Evolutionary conservation across 2,329 filamentous ascomycete genomes (phyloP).

Genomic region (Cadophora sp.): DNA sequence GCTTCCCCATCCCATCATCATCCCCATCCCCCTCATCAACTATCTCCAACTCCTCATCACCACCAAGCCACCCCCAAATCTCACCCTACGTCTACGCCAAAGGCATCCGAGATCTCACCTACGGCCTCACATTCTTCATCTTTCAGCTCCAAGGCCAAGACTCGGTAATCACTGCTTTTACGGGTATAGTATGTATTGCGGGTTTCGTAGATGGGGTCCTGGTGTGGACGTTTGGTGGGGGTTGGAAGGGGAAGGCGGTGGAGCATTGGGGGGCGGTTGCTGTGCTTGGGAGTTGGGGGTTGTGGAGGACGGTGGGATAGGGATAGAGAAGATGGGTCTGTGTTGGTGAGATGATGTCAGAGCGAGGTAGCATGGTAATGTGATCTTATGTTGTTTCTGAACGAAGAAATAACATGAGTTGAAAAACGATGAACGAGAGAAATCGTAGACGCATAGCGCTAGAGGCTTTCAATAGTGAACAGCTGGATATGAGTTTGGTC

Average conservation of each 20-base stretch:
- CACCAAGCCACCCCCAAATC: neutral
- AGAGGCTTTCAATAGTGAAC: too few relatives aligned
- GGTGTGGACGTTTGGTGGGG: neutral
- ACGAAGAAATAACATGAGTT: too few relatives aligned
- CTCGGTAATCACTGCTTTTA: neutral
- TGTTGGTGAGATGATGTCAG: neutral
- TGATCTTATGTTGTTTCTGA: too few relatives aligned
- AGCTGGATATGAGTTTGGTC: too few relatives aligned
- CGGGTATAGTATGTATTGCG: neutral
- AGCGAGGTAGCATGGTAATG: too few relatives aligned
- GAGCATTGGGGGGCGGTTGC: neutral
- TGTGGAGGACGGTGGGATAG: neutral
- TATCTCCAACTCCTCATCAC: neutral
- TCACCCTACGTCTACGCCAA: neutral
- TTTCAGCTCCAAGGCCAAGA: neutral
- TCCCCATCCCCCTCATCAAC: neutral
- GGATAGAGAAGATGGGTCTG: neutral
- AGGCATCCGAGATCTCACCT: neutral
- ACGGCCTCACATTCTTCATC: neutral
- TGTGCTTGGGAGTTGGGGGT: neutral
- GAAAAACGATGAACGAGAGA: too few relatives aligned
- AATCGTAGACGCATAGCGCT: too few relatives aligned
- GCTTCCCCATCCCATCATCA: neutral
- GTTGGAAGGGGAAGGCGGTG: neutral
- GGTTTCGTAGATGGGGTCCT: neutral